Evolutionary conservation across 306 rosid species (phyloP).

Genomic region (Medicago lupulina): DNA sequence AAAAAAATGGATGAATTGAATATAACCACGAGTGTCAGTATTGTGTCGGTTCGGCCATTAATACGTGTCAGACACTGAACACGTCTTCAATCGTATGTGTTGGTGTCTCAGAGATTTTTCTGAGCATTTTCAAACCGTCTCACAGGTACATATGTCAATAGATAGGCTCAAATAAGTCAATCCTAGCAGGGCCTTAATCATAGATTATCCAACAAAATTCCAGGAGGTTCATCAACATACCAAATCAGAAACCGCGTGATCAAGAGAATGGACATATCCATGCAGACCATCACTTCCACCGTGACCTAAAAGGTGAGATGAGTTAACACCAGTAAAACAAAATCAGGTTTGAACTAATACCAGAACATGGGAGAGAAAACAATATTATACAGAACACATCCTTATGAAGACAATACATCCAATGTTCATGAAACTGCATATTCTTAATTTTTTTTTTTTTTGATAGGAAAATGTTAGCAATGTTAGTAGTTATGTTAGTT

Average conservation of each 20-base stretch:
- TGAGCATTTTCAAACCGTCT: neutral
- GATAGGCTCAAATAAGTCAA: neutral
- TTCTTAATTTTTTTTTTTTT: no score
- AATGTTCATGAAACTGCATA: constrained; percentile 2
- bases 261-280: constrained; percentile 89
- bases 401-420: neutral
- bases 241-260: constrained; percentile 82
- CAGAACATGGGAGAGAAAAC: neutral
- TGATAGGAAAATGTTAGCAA: no score
- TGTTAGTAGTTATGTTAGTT: neutral
- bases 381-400: no score
- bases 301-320: constrained; percentile 58
- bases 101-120: neutral
- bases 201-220: neutral
- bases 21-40: neutral
- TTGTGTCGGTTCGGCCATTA: neutral
- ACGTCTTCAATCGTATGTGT: neutral
- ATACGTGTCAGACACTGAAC: neutral
- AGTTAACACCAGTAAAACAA: constrained; percentile 11
- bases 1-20: neutral
- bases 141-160: neutral
- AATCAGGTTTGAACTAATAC: constrained; percentile 19
- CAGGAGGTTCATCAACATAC: constrained; percentile 52
- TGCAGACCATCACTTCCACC: constrained; percentile 98
- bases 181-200: neutral